phyloP scores from a whole-genome alignment of 1,284 basidiomycete genomes.

The Rhodotorula sp. region DNA sequence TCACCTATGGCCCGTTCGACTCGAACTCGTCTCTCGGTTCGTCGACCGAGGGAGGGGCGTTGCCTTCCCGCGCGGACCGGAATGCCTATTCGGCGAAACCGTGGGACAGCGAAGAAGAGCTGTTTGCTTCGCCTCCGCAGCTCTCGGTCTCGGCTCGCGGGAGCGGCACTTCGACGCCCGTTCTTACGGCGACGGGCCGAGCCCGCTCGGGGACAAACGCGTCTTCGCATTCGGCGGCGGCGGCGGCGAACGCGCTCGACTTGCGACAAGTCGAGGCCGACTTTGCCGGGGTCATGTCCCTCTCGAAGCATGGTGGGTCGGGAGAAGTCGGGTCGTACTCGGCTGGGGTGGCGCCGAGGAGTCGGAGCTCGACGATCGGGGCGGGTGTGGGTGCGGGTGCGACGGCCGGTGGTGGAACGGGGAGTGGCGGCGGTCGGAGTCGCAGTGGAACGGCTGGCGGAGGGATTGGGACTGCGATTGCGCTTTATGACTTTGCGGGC shows the following conservation, averaged over 20 bases:
- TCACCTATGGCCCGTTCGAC: background rate
- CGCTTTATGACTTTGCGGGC: slow-evolving; percentile 34
- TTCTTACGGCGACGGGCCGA: background rate
- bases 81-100: slow-evolving; percentile 11
- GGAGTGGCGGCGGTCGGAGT: background rate
- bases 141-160: background rate
- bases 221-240: background rate
- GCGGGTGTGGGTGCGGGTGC: too few species aligned
- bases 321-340: slow-evolving; percentile 10
- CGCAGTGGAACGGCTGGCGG: slow-evolving; percentile 20
- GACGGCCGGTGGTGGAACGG: too few species aligned
- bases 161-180: background rate
- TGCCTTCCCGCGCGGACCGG: background rate
- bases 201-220: background rate
- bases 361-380: slow-evolving; percentile 6
- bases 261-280: slow-evolving; percentile 31
- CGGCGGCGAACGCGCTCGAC: slow-evolving; percentile 18
- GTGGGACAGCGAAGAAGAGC: slow-evolving; percentile 38
- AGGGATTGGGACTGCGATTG: slow-evolving; percentile 29
- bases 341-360: background rate
- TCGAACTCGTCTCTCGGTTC: slow-evolving; percentile 1
- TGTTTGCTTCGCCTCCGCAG: slow-evolving; percentile 3
- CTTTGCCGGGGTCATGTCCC: slow-evolving; percentile 13
- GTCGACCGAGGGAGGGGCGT: background rate
- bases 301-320: slow-evolving; percentile 14